These are phyloP conservation scores for Setaria italica DNA, from an alignment of 202 grass and related monocot species.

Conservation along the genomic window DNA sequence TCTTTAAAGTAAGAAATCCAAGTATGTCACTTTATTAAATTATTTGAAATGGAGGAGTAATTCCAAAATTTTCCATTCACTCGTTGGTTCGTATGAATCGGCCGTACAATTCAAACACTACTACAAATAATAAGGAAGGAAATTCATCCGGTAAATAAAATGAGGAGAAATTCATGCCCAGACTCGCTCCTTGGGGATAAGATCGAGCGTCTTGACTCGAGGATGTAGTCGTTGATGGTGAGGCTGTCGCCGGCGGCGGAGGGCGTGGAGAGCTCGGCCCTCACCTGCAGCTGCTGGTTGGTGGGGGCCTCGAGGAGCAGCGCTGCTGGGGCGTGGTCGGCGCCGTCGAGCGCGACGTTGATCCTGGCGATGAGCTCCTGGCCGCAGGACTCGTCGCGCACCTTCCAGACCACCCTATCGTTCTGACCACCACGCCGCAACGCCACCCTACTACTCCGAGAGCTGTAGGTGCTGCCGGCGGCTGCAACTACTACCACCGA, in stretches of 20 bases:
- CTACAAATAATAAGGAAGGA: no score
- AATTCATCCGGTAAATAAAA: no score
- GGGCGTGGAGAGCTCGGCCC: constrained; percentile 62
- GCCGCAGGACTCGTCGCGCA: constrained; percentile 68
- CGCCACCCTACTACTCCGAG: no score
- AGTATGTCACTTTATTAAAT: no score
- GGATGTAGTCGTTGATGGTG: constrained; percentile 57
- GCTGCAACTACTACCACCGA: no score
- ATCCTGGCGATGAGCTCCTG: constrained; percentile 74
- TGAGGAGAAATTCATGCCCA: constrained; percentile 39
- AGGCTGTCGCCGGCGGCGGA: constrained; percentile 48
- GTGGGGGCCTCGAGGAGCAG: constrained; percentile 55
- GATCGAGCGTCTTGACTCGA: constrained; percentile 59
- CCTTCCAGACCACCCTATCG: constrained; percentile 61
- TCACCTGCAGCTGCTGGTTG: constrained; percentile 54
- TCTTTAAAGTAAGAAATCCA: no score
- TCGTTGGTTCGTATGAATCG: no score
- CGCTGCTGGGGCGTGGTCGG: constrained; percentile 51
- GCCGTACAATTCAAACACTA: no score
- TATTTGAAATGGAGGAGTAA: no score
- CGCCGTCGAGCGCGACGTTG: constrained; percentile 51
- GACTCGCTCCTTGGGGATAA: constrained; percentile 59
- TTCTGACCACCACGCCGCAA: not conserved
- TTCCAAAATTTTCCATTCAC: no score
- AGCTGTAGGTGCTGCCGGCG: no score